Base-by-base conservation (phyloP, 768 basidiomycete species). In the Mycena polygramma region DNA sequence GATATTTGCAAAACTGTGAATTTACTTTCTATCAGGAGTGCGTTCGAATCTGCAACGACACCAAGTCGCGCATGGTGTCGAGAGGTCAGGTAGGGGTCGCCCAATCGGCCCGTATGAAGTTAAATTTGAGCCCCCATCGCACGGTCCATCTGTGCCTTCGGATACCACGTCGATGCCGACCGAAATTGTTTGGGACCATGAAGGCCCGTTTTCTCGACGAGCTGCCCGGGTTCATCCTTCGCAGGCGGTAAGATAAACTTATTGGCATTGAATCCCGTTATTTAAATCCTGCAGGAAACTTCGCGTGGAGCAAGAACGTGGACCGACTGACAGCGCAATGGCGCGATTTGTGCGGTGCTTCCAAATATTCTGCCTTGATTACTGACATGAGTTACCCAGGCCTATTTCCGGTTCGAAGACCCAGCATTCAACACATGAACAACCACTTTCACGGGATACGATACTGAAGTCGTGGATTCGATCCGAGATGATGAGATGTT, bases 11-110 rank as follows among this genome's bases (percentile, higher is more conserved):
- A 11, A 65, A 17, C 20, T 11, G 19, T 26, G 9, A 13, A 30
- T 54, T 11, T n/a, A 19, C 37, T 59, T 57, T 13, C 20, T 10
- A n/a, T 20, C 45, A 61, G 66, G 64, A 3, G 45, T 68, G 6
- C 30, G 37, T n/a, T 43, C 60, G 9, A 68, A 68, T 45, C 45
- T 68, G 35, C 52, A 26, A 7, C 66, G 66, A 0, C 58, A 68
- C 22, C 41, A 15, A 13, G 35, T 58, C 39, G 14, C 8, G 35
- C 66, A 67, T 30, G 45, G 43, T 15, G 14, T 55, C 22, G 52
- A 17, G 9, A 48, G 37, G 15, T 24, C 30, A 2, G 15, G 43
- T 1, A 22, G 3, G 22, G 36, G n/a, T 4, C 30, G 46, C 53
- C 45, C 66, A 35, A 22, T 7, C 20, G 1, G 20, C 22, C n/a